A percentile compares a stretch with the other conserved stretches of the same genome.
These are phyloP conservation scores for Anacardium occidentale DNA, from an alignment of 345 rosid genomes.

Conservation along the genomic window DNA sequence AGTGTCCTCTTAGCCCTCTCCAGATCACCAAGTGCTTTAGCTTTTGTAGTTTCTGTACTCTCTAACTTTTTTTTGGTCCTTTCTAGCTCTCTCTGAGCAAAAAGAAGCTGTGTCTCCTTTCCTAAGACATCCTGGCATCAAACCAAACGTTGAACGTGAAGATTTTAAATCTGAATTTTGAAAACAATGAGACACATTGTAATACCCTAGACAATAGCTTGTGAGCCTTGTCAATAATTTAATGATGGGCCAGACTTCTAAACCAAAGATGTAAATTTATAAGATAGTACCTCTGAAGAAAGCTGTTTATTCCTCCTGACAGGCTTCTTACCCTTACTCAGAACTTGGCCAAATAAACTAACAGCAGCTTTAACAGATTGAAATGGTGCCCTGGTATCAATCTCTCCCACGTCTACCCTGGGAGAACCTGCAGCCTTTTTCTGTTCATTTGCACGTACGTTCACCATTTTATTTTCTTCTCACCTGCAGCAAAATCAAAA, in stretches of 20 bases:
- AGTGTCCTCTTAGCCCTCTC: conserved; percentile 44
- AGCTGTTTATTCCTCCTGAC: conserved; percentile 37
- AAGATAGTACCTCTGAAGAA: conserved; percentile 41
- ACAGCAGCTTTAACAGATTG: conserved; percentile 97
- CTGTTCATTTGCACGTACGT: conserved; percentile 32
- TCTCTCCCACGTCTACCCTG: conserved; percentile 78
- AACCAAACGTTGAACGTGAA: background rate
- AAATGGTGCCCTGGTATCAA: conserved; percentile 88
- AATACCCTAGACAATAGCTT: too few species aligned
- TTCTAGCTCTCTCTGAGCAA: conserved; percentile 43
- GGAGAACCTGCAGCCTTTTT: conserved; percentile 18
- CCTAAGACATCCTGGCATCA: conserved; percentile 44
- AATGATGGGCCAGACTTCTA: too few species aligned
- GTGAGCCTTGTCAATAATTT: too few species aligned
- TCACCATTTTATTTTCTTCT: conserved; percentile 43
- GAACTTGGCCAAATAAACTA: conserved; percentile 78
- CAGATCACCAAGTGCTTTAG: conserved; percentile 51
- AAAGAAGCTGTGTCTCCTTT: conserved; percentile 62
- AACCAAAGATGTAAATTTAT: too few species aligned
- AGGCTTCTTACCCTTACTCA: conserved; percentile 36
- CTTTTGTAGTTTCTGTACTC: conserved; percentile 39
- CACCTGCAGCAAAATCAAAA: conserved; percentile 8
- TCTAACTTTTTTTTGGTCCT: conserved; percentile 46
- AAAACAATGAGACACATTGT: too few species aligned
- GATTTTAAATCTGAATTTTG: too few species aligned